Percentiles rank a stretch among this genome's conserved stretches.
Evolutionary conservation across 305 asterid genomes (phyloP).

Genomic region (Solanum chacoense): DNA sequence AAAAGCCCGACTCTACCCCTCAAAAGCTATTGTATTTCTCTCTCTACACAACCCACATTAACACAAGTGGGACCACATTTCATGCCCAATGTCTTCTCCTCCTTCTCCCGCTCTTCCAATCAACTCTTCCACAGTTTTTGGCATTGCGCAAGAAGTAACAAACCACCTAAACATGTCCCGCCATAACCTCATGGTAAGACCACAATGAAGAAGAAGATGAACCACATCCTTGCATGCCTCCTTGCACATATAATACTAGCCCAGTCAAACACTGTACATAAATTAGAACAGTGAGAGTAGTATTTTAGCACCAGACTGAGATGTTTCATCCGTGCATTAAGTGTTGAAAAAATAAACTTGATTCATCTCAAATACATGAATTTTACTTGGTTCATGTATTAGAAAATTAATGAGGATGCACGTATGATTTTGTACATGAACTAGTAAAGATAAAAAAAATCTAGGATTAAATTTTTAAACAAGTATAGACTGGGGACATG

Average conservation of each 20-base stretch:
- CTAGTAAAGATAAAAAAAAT: not conserved
- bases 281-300: not conserved
- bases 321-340: not conserved
- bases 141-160: not conserved
- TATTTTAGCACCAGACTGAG: not conserved
- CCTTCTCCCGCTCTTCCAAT: not conserved
- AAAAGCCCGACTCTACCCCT: not conserved
- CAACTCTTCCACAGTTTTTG: not conserved
- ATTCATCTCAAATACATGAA: not conserved
- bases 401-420: not conserved
- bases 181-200: not conserved
- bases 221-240: not conserved
- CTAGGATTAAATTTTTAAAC: not conserved
- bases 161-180: not conserved
- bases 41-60: not conserved
- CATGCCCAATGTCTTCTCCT: not conserved
- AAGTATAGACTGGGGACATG: not conserved
- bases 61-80: not conserved
- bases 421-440: not conserved
- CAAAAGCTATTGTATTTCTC: not conserved
- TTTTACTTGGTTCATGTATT: not conserved
- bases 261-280: not conserved
- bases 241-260: not conserved
- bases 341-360: not conserved
- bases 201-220: not conserved